Percentiles rank a stretch among this genome's conserved stretches.
Evolutionary conservation across 768 basidiomycete species (phyloP).

Genomic region (Termitomyces sp.): DNA sequence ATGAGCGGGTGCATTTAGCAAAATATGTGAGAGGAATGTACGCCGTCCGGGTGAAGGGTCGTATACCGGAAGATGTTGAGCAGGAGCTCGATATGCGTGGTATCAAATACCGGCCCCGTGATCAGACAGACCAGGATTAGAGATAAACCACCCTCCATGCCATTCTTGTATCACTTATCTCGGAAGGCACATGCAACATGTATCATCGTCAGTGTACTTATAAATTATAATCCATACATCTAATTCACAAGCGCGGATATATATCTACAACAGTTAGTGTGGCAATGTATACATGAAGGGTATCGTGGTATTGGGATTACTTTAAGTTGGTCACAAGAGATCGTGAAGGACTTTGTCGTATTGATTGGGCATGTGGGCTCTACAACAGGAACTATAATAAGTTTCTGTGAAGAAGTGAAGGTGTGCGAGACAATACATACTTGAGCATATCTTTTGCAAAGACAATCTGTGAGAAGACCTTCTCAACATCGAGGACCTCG

Average conservation of each 20-base stretch:
- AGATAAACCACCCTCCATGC: not conserved
- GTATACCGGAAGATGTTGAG: constrained; percentile 82
- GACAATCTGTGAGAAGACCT: constrained; percentile 74
- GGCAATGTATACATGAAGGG: constrained; percentile 2
- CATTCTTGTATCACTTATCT: not conserved
- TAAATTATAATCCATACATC: constrained; percentile 1
- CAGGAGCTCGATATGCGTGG: constrained; percentile 70
- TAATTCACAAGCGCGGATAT: not conserved
- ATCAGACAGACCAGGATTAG: constrained; percentile 72
- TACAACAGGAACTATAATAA: constrained; percentile 15
- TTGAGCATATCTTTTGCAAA: constrained; percentile 82
- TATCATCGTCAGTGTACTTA: constrained; percentile 7
- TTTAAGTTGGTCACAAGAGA: constrained; percentile 36
- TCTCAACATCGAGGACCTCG: constrained; percentile 71
- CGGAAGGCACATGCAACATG: not conserved
- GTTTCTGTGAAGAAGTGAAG: not conserved
- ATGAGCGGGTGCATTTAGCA: constrained; percentile 39
- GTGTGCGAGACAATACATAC: constrained; percentile 29
- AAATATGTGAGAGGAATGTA: constrained; percentile 92
- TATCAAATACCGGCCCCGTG: constrained; percentile 82
- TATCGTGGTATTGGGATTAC: not conserved
- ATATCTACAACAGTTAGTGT: not conserved
- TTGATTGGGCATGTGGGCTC: constrained; percentile 75
- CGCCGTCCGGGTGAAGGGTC: constrained; percentile 83
- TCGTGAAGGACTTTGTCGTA: constrained; percentile 76